Evolutionary conservation across 768 basidiomycete species (phyloP).

Genomic region (Kwoniella mangroviensis): DNA sequence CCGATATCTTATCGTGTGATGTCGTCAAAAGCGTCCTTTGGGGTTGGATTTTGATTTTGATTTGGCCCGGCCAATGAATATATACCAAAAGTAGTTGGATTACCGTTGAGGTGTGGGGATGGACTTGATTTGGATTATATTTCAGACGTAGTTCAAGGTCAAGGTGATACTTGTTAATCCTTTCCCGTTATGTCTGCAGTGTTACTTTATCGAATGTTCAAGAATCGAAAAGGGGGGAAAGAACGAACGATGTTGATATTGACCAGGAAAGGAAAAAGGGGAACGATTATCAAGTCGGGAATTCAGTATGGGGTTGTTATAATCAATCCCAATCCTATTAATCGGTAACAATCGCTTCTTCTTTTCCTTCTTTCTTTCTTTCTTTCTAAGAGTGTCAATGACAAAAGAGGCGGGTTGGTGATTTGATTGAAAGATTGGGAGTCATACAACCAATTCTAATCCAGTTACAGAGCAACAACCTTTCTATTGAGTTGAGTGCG

Average conservation of each 20-base stretch:
- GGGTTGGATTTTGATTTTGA: background rate
- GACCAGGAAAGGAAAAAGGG: background rate
- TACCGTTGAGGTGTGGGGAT: conserved; percentile 21
- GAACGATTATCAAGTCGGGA: background rate
- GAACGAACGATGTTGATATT: background rate
- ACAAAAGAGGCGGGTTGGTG: background rate
- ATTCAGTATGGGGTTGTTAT: background rate
- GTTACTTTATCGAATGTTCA: background rate
- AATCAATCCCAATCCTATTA: background rate
- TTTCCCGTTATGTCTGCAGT: background rate
- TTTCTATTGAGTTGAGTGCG: background rate
- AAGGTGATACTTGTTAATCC: conserved; percentile 1
- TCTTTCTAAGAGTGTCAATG: background rate
- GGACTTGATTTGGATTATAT: background rate
- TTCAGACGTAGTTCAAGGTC: background rate
- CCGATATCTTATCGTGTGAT: background rate
- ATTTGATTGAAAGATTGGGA: background rate
- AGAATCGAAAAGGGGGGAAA: background rate
- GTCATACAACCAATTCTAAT: background rate
- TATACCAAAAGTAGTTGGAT: background rate
- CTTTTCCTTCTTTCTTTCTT: too few species aligned
- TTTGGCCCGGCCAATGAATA: conserved; percentile 12
- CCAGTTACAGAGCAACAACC: background rate
- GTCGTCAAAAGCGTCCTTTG: background rate
- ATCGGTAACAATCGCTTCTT: background rate